Percentiles rank a stretch among this genome's conserved stretches.
Conservation (phyloP, 2,329 filamentous ascomycete genomes). For the Ilyonectria mors-panacis region DNA sequence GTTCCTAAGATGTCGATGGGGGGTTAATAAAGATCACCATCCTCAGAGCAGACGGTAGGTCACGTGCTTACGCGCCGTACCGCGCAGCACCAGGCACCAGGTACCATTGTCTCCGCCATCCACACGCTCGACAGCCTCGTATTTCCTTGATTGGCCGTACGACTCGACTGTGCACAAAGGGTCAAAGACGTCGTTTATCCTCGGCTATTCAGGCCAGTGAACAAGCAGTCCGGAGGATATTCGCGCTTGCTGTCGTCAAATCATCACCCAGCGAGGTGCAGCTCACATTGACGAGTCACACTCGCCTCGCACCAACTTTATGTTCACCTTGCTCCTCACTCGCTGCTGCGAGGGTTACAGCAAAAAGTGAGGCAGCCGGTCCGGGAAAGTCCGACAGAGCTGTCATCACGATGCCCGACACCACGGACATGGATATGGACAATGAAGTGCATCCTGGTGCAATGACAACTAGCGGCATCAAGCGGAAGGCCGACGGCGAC, state of each 20-base stretch:
- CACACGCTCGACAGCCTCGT: conserved; percentile 14
- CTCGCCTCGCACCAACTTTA: conserved; percentile 13
- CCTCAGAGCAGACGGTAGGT: neutral
- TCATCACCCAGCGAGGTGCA: conserved; percentile 10
- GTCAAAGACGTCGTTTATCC: neutral
- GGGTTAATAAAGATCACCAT: neutral
- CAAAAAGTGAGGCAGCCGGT: conserved; percentile 19
- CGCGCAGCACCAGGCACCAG: neutral
- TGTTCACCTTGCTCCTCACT: conserved; percentile 1
- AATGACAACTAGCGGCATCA: conserved; percentile 54
- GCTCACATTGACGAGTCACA: conserved; percentile 14
- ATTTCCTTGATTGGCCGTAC: conserved; percentile 5
- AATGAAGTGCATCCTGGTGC: conserved; percentile 23
- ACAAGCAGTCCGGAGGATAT: neutral
- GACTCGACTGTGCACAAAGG: neutral
- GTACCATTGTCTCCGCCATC: neutral
- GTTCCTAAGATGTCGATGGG: neutral
- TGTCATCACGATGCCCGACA: conserved; percentile 51
- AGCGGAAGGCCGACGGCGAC: conserved; percentile 64
- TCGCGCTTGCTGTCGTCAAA: conserved; percentile 10
- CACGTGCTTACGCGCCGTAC: conserved; percentile 1
- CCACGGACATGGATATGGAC: conserved; percentile 61
- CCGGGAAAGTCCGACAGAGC: neutral
- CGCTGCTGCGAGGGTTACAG: conserved; percentile 5
- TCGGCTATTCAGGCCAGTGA: conserved; percentile 5